Base-by-base conservation (phyloP, 2,329 filamentous ascomycete genomes). In the Fusarium tanahbumbuense region DNA sequence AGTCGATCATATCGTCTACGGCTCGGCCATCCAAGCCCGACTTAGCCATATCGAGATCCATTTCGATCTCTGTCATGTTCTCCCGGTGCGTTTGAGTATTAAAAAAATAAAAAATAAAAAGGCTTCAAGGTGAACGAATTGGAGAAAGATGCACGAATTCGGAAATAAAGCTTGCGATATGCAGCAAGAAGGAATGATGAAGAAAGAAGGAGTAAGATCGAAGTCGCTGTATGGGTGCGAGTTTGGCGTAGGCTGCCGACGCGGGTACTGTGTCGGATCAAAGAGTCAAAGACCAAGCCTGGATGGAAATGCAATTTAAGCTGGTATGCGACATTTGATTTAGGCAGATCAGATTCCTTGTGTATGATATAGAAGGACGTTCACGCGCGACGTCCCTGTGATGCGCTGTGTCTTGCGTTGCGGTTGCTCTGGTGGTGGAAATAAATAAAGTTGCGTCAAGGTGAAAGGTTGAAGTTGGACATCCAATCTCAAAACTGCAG, bases 1-100 rank as follows among this genome's bases (percentile, higher is more conserved):
- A 82, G 59, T 80, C 77, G 52, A 82, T 79, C 25, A 81, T 67
- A 58, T 82, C 80, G 16, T 81, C 76, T 41, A 80, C 76, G 18
- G 67, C 60, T 25, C 68, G 72, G 8, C 52, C 57, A 23, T 74
- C 75, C 10, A 75, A 50, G 40, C 61, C 64, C 32, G 76, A 76
- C 37, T 72, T 73, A 32, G 62, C 60, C 60, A 75, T 57, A 45
- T 79, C 76, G 41, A 79, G 64, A 41, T 80, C 78, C 73, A 80
- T 78, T 25, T 78, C 76, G 20, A 76, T 67, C 20, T 76, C 77
- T 8, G 76, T 63, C 77, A 78, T 78, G 44, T 60, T 56, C 34
- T 25, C 9, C 23, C 22, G 28, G 32, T 40, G 27, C n/a, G 22
- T 37, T 45, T 27, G 25, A 46, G 10, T 54, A 30, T n/a, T 53